Conservation (phyloP, 148 eudicot genomes). For the Beta vulgaris region DNA sequence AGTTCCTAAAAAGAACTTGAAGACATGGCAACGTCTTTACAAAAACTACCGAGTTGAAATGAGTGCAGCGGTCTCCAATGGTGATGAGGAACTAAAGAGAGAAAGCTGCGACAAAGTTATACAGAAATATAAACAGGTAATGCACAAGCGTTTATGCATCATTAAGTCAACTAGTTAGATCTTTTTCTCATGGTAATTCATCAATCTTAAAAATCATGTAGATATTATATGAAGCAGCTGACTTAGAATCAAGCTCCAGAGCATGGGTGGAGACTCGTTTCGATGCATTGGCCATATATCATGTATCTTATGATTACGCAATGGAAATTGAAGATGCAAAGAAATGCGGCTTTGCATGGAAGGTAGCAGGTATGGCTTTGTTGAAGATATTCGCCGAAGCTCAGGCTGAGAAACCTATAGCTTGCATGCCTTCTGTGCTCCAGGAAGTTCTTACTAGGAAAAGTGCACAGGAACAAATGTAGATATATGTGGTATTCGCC, state of each 20-base stretch:
- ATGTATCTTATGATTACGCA: slow-evolving; percentile 46
- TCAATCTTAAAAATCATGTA: background rate
- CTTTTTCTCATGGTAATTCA: background rate
- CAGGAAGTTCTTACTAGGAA: slow-evolving; percentile 4
- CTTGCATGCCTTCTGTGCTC: slow-evolving; percentile 8
- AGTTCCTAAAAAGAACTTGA: slow-evolving; percentile 28
- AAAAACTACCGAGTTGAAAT: slow-evolving; percentile 43
- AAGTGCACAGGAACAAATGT: background rate
- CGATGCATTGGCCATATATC: slow-evolving; percentile 61
- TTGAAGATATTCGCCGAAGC: slow-evolving; percentile 10
- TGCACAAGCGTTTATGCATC: background rate
- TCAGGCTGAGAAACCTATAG: slow-evolving; percentile 9
- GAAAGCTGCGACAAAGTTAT: slow-evolving; percentile 32
- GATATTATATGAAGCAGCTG: slow-evolving; percentile 53
- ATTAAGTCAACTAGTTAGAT: background rate
- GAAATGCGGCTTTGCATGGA: slow-evolving; percentile 69
- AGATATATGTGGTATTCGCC: too few relatives aligned
- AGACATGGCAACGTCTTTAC: slow-evolving; percentile 42
- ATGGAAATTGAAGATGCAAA: background rate
- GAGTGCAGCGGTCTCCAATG: slow-evolving; percentile 26
- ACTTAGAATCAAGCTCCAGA: slow-evolving; percentile 43
- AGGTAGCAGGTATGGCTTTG: slow-evolving; percentile 47
- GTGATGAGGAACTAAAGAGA: slow-evolving; percentile 26
- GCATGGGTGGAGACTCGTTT: slow-evolving; percentile 33
- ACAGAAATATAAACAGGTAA: slow-evolving; percentile 52